phyloP scores from a whole-genome alignment of 495 filamentous ascomycete genomes.

The Podospora fimiseda region DNA sequence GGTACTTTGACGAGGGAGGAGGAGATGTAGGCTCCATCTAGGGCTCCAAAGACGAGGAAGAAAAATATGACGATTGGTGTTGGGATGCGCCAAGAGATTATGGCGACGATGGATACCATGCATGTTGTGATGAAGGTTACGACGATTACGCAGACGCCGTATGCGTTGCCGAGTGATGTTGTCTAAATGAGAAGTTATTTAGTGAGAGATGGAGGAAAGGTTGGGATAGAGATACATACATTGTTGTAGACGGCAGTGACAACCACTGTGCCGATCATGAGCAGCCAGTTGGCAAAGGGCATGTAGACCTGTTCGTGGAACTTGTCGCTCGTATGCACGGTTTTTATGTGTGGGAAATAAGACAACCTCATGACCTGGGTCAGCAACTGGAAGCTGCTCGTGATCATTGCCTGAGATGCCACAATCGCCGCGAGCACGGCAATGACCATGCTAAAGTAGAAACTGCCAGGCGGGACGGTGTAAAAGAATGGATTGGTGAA shows the following conservation, averaged over 20 bases:
- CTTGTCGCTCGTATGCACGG: conserved; percentile 55
- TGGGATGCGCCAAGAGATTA: conserved; percentile 60
- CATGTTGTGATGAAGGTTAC: conserved; percentile 68
- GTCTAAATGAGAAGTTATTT: too few species aligned
- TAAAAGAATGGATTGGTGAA: conserved; percentile 68
- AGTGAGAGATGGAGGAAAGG: background rate
- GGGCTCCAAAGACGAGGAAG: conserved; percentile 53
- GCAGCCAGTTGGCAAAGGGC: conserved; percentile 62
- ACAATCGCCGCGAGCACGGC: conserved; percentile 65
- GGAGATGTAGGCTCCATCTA: conserved; percentile 61
- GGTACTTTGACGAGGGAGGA: conserved; percentile 63
- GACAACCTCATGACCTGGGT: conserved; percentile 66
- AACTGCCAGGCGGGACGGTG: conserved; percentile 56
- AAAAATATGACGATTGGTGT: conserved; percentile 47
- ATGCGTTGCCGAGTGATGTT: conserved; percentile 44
- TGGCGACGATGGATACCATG: conserved; percentile 59
- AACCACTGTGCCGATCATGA: conserved; percentile 67
- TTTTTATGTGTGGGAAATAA: conserved; percentile 68
- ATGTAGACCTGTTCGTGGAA: conserved; percentile 70
- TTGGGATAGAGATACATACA: too few species aligned
- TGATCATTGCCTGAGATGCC: conserved; percentile 71
- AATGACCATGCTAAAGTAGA: conserved; percentile 59
- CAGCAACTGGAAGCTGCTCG: conserved; percentile 59
- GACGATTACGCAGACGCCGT: conserved; percentile 60
- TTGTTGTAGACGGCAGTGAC: conserved; percentile 71